These are phyloP conservation scores for Sporothrix protearum DNA, from an alignment of 2,329 filamentous ascomycete species.

Conservation along the genomic window DNA sequence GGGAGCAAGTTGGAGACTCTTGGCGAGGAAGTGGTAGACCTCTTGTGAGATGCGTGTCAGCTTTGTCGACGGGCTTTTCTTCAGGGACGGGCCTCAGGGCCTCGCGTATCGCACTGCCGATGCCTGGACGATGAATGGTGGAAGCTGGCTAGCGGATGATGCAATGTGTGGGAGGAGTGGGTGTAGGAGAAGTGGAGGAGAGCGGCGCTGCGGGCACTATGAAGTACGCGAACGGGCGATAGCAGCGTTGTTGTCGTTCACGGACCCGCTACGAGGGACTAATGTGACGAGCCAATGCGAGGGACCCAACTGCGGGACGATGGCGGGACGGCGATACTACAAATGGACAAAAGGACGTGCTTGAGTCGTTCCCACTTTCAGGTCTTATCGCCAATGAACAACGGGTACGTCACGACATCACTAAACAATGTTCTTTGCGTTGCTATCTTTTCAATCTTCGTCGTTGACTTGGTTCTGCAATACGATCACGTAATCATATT, in stretches of 20 bases:
- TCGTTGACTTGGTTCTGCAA: no score
- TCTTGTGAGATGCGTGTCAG: no score
- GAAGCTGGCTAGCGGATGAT: slow-evolving; percentile 11
- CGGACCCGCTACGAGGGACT: no score
- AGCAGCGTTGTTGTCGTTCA: neutral
- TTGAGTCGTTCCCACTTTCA: neutral
- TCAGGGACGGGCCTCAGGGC: no score
- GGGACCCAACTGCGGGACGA: neutral
- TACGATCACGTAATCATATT: no score
- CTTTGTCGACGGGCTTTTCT: no score
- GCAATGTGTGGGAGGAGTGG: neutral
- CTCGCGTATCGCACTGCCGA: neutral
- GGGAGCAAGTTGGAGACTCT: neutral
- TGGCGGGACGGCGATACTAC: neutral
- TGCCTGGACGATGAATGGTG: slow-evolving; percentile 3
- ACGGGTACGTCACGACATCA: no score
- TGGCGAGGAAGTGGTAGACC: no score
- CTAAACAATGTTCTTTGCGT: no score
- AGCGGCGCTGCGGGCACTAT: no score
- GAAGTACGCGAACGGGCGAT: neutral
- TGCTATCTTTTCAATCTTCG: no score
- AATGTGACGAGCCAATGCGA: neutral
- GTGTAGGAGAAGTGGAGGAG: neutral
- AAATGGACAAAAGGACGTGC: neutral
- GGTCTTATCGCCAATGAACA: neutral